These are phyloP conservation scores for Nannizziopsis barbatae DNA, from an alignment of 2,329 filamentous ascomycete genomes.

Conservation along the genomic window DNA sequence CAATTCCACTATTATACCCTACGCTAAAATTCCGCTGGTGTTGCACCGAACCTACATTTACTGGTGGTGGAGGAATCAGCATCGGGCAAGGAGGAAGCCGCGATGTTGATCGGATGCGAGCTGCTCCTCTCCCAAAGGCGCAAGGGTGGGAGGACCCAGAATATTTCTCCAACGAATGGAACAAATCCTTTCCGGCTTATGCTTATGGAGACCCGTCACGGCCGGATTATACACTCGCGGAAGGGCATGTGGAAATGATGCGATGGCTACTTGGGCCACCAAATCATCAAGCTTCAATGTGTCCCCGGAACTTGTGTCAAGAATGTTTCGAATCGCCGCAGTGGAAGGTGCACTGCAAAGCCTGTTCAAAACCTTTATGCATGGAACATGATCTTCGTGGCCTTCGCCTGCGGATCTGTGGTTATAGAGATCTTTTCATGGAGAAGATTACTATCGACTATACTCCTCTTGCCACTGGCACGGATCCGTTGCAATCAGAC, in stretches of 20 bases:
- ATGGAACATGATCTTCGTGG: constrained; percentile 50
- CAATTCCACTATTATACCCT: constrained; percentile 32
- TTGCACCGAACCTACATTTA: constrained; percentile 49
- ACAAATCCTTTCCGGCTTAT: constrained; percentile 30
- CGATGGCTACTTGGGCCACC: constrained; percentile 40
- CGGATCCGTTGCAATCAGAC: background rate
- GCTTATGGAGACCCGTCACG: constrained; percentile 32
- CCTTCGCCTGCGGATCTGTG: constrained; percentile 46
- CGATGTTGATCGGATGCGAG: constrained; percentile 46
- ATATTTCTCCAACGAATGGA: constrained; percentile 35
- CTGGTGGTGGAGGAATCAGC: constrained; percentile 48
- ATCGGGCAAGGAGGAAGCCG: constrained; percentile 41
- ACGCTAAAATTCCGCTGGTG: constrained; percentile 49
- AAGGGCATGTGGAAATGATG: constrained; percentile 35
- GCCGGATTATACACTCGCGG: constrained; percentile 31
- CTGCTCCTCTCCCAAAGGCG: constrained; percentile 45
- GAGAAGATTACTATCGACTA: constrained; percentile 38
- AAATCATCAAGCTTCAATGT: constrained; percentile 37
- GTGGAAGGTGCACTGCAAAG: constrained; percentile 50
- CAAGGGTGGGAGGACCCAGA: constrained; percentile 48
- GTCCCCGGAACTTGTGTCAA: constrained; percentile 46
- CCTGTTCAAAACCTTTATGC: constrained; percentile 46
- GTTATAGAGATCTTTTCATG: constrained; percentile 43
- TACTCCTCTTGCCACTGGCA: constrained; percentile 13
- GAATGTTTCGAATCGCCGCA: constrained; percentile 48